Evolutionary conservation across 768 basidiomycete genomes (phyloP).

Genomic region (Trametes coccinea): DNA sequence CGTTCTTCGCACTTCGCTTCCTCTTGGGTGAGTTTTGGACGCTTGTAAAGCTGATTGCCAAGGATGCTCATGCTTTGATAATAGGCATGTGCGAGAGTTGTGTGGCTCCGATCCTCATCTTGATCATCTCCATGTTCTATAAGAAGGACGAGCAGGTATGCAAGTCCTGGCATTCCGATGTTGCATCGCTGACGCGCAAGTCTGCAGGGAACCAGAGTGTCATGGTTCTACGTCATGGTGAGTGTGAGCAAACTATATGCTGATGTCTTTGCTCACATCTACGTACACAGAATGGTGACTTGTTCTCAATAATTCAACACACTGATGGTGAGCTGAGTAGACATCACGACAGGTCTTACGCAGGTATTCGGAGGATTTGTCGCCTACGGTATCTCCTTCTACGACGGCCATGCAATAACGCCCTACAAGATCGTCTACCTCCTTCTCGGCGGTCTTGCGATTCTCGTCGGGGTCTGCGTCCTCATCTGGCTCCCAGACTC

Average conservation of each 20-base stretch:
- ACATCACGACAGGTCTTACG: slow-evolving; percentile 37
- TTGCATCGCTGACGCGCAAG: not conserved
- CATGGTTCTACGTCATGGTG: slow-evolving; percentile 71
- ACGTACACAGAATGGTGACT: slow-evolving; percentile 45
- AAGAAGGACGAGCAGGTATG: slow-evolving; percentile 63
- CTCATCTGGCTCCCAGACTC: slow-evolving; percentile 66
- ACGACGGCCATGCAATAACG: slow-evolving; percentile 46
- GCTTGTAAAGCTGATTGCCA: not conserved
- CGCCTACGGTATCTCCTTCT: slow-evolving; percentile 63
- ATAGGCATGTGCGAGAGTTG: slow-evolving; percentile 69
- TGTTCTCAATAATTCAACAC: not conserved
- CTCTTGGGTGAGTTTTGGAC: slow-evolving; percentile 44
- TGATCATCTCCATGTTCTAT: slow-evolving; percentile 68
- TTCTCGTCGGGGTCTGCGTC: slow-evolving; percentile 55
- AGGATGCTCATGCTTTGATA: not conserved
- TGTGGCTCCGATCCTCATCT: slow-evolving; percentile 61
- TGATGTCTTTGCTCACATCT: not conserved
- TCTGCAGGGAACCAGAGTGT: slow-evolving; percentile 52
- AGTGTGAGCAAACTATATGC: not conserved
- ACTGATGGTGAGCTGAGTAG: not conserved
- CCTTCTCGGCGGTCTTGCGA: slow-evolving; percentile 59
- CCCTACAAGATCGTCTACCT: slow-evolving; percentile 66
- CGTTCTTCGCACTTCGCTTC: slow-evolving; percentile 64
- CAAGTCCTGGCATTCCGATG: not conserved
- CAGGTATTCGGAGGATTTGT: slow-evolving; percentile 63